Conservation (phyloP, 2,329 filamentous ascomycete species). For the Scytalidium lignicola region DNA sequence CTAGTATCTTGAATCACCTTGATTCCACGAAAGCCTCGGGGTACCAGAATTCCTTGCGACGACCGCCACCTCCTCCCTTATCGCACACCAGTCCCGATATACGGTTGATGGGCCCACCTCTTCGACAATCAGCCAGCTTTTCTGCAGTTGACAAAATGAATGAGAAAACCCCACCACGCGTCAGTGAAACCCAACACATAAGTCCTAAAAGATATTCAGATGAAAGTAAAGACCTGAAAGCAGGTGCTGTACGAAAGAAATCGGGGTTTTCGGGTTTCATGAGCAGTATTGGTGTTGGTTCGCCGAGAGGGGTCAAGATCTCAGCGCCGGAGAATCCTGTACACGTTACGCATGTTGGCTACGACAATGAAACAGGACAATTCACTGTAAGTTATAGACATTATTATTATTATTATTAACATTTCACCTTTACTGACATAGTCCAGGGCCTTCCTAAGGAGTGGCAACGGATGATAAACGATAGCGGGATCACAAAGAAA, state of each 20-base stretch:
- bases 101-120: conserved; percentile 47
- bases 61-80: conserved; percentile 38
- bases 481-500: conserved; percentile 93
- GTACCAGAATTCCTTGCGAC: conserved; percentile 30
- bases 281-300: conserved; percentile 73
- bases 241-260: conserved; percentile 68
- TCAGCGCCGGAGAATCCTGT: conserved; percentile 98
- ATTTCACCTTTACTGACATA: conserved; percentile 22
- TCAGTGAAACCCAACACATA: conserved; percentile 37
- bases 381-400: conserved; percentile 68
- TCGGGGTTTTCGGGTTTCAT: conserved; percentile 84
- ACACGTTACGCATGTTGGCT: conserved; percentile 95
- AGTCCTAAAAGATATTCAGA: conserved; percentile 73
- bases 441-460: conserved; percentile 85
- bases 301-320: conserved; percentile 85
- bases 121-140: conserved; percentile 64
- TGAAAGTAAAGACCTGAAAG: conserved; percentile 62
- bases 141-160: conserved; percentile 49
- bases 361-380: conserved; percentile 92
- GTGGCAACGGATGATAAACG: conserved; percentile 93
- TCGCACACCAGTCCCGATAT: conserved; percentile 50
- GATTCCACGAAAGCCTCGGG: conserved; percentile 36
- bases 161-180: conserved; percentile 36
- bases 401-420: neutral
- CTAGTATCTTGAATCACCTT: conserved; percentile 55